phyloP scores from a whole-genome alignment of 1,284 basidiomycete species.

The Sporisorium exsertum region DNA sequence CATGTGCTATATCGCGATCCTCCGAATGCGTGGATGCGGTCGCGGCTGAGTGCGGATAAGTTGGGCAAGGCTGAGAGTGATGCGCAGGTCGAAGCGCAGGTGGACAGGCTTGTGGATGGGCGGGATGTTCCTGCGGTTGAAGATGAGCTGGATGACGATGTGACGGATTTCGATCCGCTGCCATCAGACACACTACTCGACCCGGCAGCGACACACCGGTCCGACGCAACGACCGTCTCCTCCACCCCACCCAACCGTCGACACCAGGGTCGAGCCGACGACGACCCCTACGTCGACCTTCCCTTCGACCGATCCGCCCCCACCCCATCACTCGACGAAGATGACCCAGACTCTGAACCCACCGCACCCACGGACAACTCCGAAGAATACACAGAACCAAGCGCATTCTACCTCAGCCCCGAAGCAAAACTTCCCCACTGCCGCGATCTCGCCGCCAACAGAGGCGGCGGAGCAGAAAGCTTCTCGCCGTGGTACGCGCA shows the following conservation, averaged over 20 bases:
- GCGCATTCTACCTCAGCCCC: conserved; percentile 24
- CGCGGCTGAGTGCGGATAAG: not conserved
- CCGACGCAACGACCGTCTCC: conserved; percentile 24
- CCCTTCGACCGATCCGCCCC: conserved; percentile 25
- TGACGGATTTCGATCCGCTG: conserved; percentile 24
- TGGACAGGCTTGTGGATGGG: not conserved
- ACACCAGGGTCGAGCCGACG: conserved; percentile 22
- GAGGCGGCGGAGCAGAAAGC: not conserved
- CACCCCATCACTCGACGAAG: not conserved
- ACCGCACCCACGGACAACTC: not conserved
- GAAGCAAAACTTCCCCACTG: not conserved
- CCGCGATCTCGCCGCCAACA: conserved; percentile 12
- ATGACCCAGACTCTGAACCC: conserved; percentile 1
- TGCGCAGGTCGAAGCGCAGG: conserved; percentile 1
- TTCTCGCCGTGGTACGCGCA: conserved; percentile 51
- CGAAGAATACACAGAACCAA: conserved; percentile 11
- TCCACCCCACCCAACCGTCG: conserved; percentile 29
- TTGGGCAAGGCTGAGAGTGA: not conserved
- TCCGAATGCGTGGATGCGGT: conserved; percentile 27
- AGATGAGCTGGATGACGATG: not conserved
- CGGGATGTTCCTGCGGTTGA: not conserved
- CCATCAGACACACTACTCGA: conserved; percentile 8
- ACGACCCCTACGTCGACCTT: conserved; percentile 34
- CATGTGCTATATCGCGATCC: conserved; percentile 74
- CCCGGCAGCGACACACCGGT: conserved; percentile 16